Percentiles rank a stretch among this genome's conserved stretches.
phyloP scores from a whole-genome alignment of 257 asterid genomes.

The Capsicum chinense region DNA sequence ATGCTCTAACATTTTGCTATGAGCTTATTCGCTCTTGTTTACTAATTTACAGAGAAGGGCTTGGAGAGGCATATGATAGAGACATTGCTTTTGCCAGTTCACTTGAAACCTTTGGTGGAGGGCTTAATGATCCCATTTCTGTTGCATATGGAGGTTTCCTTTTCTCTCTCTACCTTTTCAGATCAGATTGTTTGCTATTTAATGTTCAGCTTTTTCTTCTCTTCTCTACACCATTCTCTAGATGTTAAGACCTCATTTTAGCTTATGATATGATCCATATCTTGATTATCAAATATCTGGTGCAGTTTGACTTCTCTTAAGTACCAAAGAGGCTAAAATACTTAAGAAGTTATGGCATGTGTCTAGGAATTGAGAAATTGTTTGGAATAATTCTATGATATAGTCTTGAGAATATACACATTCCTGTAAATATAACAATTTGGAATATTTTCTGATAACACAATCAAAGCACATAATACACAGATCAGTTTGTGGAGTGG shows the following conservation, averaged over 20 bases:
- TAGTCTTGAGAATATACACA: not conserved
- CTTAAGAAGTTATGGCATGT: not conserved
- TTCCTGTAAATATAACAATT: not conserved
- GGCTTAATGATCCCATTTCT: slow-evolving; percentile 80
- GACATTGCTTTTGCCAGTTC: slow-evolving; percentile 89
- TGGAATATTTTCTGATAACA: not conserved
- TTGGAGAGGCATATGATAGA: slow-evolving; percentile 90
- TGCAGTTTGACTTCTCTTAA: not conserved
- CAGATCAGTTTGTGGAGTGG: not conserved
- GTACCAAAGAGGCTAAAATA: not conserved
- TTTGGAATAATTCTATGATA: not conserved
- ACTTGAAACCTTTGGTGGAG: slow-evolving; percentile 88
- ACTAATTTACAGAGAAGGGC: slow-evolving; percentile 82
- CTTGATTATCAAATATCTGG: not conserved
- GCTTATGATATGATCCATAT: not conserved
- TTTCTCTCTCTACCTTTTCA: slow-evolving; percentile 19
- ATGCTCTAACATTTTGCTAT: not conserved
- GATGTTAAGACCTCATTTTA: not conserved
- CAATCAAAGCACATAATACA: slow-evolving; percentile 1
- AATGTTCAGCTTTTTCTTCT: not conserved
- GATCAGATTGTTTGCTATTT: not conserved
- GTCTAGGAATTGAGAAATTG: not conserved
- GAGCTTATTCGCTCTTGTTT: slow-evolving; percentile 34
- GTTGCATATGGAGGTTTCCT: slow-evolving; percentile 82
- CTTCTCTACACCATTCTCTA: not conserved